Percentiles rank a stretch among this genome's conserved stretches.
Conservation (phyloP, 805 yeast genomes). For the Clavispora phyllophila region DNA sequence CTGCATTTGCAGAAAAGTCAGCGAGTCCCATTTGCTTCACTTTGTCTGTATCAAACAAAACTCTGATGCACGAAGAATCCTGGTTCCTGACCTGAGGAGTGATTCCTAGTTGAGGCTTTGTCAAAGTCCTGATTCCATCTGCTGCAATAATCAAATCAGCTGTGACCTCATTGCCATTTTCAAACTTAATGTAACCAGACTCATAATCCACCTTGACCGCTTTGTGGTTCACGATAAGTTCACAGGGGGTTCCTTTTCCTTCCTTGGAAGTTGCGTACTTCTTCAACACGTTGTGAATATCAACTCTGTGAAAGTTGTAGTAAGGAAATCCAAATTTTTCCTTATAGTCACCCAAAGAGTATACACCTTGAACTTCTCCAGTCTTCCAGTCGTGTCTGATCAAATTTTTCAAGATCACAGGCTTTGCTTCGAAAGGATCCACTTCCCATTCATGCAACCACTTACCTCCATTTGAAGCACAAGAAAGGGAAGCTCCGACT, state of each 20-base stretch:
- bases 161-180: slow-evolving; percentile 16
- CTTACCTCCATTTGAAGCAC: slow-evolving; percentile 26
- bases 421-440: slow-evolving; percentile 17
- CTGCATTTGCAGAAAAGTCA: slow-evolving; percentile 19
- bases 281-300: slow-evolving; percentile 15
- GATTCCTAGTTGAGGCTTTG: slow-evolving; percentile 18
- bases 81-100: slow-evolving; percentile 13
- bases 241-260: slow-evolving; percentile 19
- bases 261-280: slow-evolving; percentile 12
- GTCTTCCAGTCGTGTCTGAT: slow-evolving; percentile 20
- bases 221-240: slow-evolving; percentile 15
- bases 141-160: slow-evolving; percentile 27
- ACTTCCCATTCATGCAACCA: slow-evolving; percentile 23
- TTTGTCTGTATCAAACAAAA: slow-evolving; percentile 17
- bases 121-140: slow-evolving; percentile 24
- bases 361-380: slow-evolving; percentile 17
- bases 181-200: slow-evolving; percentile 13
- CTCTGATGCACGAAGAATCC: slow-evolving; percentile 20
- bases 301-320: slow-evolving; percentile 24
- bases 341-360: slow-evolving; percentile 24
- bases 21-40: slow-evolving; percentile 14
- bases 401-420: slow-evolving; percentile 20
- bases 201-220: slow-evolving; percentile 8
- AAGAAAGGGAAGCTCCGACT: slow-evolving; percentile 26
- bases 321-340: slow-evolving; percentile 22